These are phyloP conservation scores for Salix caprea DNA, from an alignment of 345 rosid genomes.

Conservation along the genomic window DNA sequence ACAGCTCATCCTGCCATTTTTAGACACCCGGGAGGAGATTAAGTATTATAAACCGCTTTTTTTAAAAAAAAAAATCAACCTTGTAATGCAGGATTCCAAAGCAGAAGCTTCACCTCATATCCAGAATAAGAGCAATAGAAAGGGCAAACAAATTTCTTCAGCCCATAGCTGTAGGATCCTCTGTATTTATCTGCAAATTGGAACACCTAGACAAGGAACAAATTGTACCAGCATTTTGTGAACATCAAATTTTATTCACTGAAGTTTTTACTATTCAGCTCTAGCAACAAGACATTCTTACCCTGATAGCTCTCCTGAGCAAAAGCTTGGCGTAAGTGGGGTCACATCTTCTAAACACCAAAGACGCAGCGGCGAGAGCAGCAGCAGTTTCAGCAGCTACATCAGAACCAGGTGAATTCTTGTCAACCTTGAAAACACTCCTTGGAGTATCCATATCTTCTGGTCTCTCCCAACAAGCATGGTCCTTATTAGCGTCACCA, in stretches of 20 bases:
- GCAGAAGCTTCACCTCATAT: constrained; percentile 36
- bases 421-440: constrained; percentile 27
- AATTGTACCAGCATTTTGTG: background rate
- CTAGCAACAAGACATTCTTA: background rate
- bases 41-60: background rate
- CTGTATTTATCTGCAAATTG: constrained; percentile 54
- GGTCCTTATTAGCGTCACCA: constrained; percentile 55
- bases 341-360: constrained; percentile 31
- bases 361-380: constrained; percentile 33
- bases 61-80: background rate
- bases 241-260: background rate
- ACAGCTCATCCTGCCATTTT: constrained; percentile 27
- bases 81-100: background rate
- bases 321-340: constrained; percentile 26
- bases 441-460: constrained; percentile 37
- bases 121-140: constrained; percentile 56
- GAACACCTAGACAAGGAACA: constrained; percentile 36
- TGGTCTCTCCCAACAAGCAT: constrained; percentile 64
- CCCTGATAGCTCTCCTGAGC: constrained; percentile 27
- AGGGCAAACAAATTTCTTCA: constrained; percentile 46
- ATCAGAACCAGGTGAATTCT: constrained; percentile 29
- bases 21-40: background rate
- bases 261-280: background rate
- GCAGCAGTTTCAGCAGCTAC: constrained; percentile 41
- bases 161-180: constrained; percentile 53